phyloP scores from a whole-genome alignment of 495 filamentous ascomycete species.

The Rhypophila decipiens region DNA sequence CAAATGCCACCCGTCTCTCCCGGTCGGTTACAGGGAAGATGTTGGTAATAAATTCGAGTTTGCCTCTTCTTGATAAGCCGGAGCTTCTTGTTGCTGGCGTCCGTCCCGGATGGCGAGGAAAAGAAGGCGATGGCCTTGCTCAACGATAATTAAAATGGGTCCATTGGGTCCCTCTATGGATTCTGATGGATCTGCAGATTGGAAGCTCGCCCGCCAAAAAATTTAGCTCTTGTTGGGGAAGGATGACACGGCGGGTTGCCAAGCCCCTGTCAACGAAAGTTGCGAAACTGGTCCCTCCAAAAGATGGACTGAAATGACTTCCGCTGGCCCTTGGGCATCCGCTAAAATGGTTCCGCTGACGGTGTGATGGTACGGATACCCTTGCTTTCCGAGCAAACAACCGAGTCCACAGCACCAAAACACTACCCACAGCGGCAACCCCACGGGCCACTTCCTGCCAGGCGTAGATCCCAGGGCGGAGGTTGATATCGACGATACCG shows the following conservation, averaged over 20 bases:
- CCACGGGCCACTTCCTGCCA: slow-evolving; percentile 23
- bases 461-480: neutral
- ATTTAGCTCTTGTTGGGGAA: slow-evolving; percentile 33
- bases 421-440: slow-evolving; percentile 18
- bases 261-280: slow-evolving; percentile 19
- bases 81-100: slow-evolving; percentile 1
- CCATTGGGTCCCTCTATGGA: slow-evolving; percentile 5
- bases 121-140: slow-evolving; percentile 6
- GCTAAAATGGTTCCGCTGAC: slow-evolving; percentile 5
- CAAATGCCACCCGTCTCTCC: slow-evolving; percentile 1
- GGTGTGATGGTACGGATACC: slow-evolving; percentile 9
- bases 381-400: slow-evolving; percentile 13
- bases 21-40: slow-evolving; percentile 1
- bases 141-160: slow-evolving; percentile 22
- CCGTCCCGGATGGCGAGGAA: slow-evolving; percentile 1
- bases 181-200: slow-evolving; percentile 6
- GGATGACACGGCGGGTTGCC: slow-evolving; percentile 10
- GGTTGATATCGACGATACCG: neutral
- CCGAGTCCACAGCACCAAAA: slow-evolving; percentile 2
- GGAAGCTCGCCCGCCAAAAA: slow-evolving; percentile 22
- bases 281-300: no score
- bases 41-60: neutral
- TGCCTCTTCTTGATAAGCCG: neutral
- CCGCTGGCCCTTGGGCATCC: slow-evolving; percentile 10
- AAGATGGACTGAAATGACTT: slow-evolving; percentile 12